Evolutionary conservation across 1,284 basidiomycete genomes (phyloP).

Genomic region (Puccinia horiana): DNA sequence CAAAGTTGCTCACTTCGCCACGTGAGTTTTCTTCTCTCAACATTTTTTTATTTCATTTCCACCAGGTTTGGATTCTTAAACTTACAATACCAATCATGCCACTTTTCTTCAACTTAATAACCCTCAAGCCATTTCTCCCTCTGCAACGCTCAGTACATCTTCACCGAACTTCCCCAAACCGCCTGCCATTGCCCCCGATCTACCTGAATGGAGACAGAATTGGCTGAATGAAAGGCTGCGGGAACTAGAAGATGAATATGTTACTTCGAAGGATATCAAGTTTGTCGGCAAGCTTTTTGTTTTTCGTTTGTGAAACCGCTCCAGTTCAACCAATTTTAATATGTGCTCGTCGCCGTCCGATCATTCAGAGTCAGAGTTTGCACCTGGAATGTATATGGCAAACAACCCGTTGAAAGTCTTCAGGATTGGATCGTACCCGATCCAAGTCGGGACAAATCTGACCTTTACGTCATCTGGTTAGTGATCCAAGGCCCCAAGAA

Average conservation of each 20-base stretch:
- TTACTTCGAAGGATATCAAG: conserved; percentile 27
- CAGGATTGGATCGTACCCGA: conserved; percentile 38
- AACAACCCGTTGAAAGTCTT: conserved; percentile 37
- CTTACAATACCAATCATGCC: neutral
- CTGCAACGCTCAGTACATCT: conserved; percentile 11
- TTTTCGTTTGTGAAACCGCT: neutral
- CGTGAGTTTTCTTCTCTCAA: neutral
- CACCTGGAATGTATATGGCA: conserved; percentile 47
- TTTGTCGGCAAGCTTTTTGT: conserved; percentile 6
- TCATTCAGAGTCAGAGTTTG: conserved; percentile 33
- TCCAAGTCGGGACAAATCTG: neutral
- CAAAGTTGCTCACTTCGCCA: conserved; percentile 28
- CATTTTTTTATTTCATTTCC: neutral
- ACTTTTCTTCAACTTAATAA: neutral
- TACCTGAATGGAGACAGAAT: conserved; percentile 38
- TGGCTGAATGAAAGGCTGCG: conserved; percentile 32
- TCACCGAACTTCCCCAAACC: conserved; percentile 15
- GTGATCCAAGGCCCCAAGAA: neutral
- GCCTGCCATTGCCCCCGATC: conserved; percentile 8
- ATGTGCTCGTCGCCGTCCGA: neutral
- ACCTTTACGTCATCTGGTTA: conserved; percentile 45
- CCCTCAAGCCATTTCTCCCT: conserved; percentile 13
- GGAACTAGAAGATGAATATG: conserved; percentile 41
- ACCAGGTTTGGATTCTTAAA: neutral
- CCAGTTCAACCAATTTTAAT: neutral